Base-by-base conservation (phyloP, 129 eudicot genomes). In the Centella asiatica region DNA sequence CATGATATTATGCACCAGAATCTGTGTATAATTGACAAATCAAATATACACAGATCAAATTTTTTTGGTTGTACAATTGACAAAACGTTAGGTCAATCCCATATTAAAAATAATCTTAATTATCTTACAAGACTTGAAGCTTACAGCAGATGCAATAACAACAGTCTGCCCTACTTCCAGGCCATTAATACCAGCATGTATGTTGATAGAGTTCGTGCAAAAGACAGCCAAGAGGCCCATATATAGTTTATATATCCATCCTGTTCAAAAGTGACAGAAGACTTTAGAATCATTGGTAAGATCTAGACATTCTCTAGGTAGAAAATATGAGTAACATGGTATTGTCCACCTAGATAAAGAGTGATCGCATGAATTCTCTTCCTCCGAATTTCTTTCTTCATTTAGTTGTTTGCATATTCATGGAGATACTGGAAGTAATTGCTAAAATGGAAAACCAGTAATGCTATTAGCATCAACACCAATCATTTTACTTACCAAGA, bases 141-240 rank as follows among this genome's bases (percentile, higher is more conserved):
- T 87, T 93, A 93, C 99, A 65, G 96, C 96, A 72, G 71, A 74
- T 75, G 96, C 79, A 63, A 93, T 82, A 67, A 93, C 88, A 42
- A 85, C 92, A 49, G 99, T 93, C 81, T 93, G 99, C 64, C 99
- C 99, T 69, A 85, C 99, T 77, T 93, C 99, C 58, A 93, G 92
- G 68, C 99, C 99, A 67, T 93, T 93, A 67, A 93, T 53, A 46
- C 99, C 99, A 69, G 99, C 99, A 76, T 93, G 99, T 64, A 93
- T 93, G 72, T 93, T 93, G 56, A 87, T 85, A 5, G 96, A 93
- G 62, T 93, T 93, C 64, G 99, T 93, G 84, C 99, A 93, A 66
- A 93, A 93, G 37, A 93, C 79, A 19, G 99, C 95, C 84, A 93
- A 75, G 44, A 93, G 89, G 53, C 96, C 79, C 99, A 93, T 93